A percentile compares a stretch with the other conserved stretches of the same genome.
These are phyloP conservation scores for Tricladium varicosporioides DNA, from an alignment of 2,329 filamentous ascomycete genomes.

Conservation along the genomic window DNA sequence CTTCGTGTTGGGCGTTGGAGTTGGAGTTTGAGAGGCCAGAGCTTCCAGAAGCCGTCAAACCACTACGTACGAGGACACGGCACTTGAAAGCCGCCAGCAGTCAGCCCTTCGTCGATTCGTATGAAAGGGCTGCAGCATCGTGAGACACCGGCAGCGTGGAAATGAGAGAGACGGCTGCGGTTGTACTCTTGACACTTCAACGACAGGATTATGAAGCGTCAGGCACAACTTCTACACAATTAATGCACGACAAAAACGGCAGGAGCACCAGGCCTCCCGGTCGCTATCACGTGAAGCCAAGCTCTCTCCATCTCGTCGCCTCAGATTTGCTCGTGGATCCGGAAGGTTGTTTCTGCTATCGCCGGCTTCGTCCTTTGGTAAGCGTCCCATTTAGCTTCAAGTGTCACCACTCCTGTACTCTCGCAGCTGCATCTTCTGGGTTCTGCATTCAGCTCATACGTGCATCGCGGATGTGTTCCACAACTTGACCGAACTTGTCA, in stretches of 20 bases:
- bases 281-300: too few relatives aligned
- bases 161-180: background rate
- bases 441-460: background rate
- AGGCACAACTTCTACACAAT: conserved; percentile 1
- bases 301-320: background rate
- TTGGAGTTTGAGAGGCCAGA: background rate
- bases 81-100: background rate
- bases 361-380: background rate
- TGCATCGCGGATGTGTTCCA: background rate
- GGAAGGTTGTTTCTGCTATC: background rate
- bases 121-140: background rate
- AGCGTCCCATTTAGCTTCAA: background rate
- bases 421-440: background rate
- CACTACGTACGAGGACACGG: background rate
- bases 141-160: background rate
- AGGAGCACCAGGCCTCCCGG: background rate
- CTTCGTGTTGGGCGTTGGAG: background rate
- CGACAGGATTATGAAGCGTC: conserved; percentile 1
- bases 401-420: background rate
- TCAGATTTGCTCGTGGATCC: background rate
- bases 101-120: too few relatives aligned
- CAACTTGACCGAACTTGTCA: too few relatives aligned
- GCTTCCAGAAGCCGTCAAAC: background rate
- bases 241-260: conserved; percentile 3
- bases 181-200: background rate